Conservation (phyloP, 495 filamentous ascomycete species). For the Penicillium salamii region DNA sequence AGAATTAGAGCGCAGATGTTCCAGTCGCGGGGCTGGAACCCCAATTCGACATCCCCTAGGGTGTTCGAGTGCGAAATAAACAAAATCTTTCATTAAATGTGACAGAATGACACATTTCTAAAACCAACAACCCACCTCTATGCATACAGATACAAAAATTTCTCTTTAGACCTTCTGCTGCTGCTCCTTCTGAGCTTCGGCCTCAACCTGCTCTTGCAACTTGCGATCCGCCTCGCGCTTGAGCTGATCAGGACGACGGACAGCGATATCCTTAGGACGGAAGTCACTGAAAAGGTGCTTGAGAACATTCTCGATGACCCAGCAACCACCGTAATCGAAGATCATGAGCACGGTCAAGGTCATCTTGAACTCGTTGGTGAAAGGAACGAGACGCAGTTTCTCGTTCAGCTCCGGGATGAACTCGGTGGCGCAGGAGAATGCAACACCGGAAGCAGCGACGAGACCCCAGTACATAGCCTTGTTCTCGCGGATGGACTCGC, state of each 20-base stretch:
- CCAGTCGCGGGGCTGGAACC: too few relatives aligned
- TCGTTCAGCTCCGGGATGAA: constrained; percentile 94
- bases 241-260: constrained; percentile 83
- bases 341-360: constrained; percentile 84
- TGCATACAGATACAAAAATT: constrained; percentile 23
- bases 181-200: constrained; percentile 53
- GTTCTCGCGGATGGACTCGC: constrained; percentile 93
- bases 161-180: constrained; percentile 30
- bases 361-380: constrained; percentile 83
- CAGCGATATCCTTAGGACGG: constrained; percentile 89
- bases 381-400: constrained; percentile 90
- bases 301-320: constrained; percentile 80
- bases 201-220: constrained; percentile 55
- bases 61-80: not conserved
- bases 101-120: constrained; percentile 18
- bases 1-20: too few relatives aligned
- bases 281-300: constrained; percentile 90
- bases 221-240: constrained; percentile 67
- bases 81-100: constrained; percentile 17
- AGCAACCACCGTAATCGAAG: constrained; percentile 86
- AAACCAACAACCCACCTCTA: constrained; percentile 15
- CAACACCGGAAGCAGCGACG: constrained; percentile 79
- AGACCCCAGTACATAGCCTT: constrained; percentile 97
- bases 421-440: constrained; percentile 95
- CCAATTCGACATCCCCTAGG: too few relatives aligned